These are phyloP conservation scores for Heliamphora exappendiculata DNA, from an alignment of 148 eudicot genomes.

Conservation along the genomic window DNA sequence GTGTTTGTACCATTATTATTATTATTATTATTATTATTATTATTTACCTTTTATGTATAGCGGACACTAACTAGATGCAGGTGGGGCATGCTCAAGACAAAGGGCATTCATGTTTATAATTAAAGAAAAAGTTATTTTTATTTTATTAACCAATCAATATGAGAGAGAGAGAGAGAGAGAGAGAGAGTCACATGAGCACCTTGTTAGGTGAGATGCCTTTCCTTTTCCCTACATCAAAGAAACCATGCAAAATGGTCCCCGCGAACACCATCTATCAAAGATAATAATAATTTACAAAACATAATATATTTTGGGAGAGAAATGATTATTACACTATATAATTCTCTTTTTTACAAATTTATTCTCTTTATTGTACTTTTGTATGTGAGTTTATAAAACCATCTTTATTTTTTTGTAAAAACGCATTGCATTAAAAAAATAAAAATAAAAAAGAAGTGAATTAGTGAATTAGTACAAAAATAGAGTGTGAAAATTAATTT, in stretches of 20 bases:
- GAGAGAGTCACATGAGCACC: conserved; percentile 16
- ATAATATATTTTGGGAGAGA: not conserved
- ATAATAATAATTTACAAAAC: too few relatives aligned
- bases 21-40: not conserved
- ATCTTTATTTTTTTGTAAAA: too few relatives aligned
- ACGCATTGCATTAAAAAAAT: too few relatives aligned
- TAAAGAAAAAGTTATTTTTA: conserved; percentile 7
- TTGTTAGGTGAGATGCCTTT: conserved; percentile 24
- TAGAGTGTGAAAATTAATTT: too few relatives aligned
- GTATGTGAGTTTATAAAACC: too few relatives aligned
- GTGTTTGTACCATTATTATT: too few relatives aligned
- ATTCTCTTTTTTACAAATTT: too few relatives aligned
- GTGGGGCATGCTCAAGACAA: conserved; percentile 32
- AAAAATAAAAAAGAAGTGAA: too few relatives aligned
- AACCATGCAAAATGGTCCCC: conserved; percentile 21
- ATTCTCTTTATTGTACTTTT: too few relatives aligned
- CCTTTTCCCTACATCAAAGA: conserved; percentile 18
- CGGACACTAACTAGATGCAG: conserved; percentile 14
- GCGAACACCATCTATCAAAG: not conserved
- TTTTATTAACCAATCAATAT: not conserved
- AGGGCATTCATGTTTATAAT: conserved; percentile 36
- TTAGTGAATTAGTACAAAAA: too few relatives aligned
- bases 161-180: not conserved
- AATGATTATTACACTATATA: not conserved
- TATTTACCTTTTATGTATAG: conserved; percentile 14